Evolutionary conservation across 2,329 filamentous ascomycete species (phyloP), one percentile per base, ranked within the genome.

Genomic region (Waltergamsia citrina): DNA sequence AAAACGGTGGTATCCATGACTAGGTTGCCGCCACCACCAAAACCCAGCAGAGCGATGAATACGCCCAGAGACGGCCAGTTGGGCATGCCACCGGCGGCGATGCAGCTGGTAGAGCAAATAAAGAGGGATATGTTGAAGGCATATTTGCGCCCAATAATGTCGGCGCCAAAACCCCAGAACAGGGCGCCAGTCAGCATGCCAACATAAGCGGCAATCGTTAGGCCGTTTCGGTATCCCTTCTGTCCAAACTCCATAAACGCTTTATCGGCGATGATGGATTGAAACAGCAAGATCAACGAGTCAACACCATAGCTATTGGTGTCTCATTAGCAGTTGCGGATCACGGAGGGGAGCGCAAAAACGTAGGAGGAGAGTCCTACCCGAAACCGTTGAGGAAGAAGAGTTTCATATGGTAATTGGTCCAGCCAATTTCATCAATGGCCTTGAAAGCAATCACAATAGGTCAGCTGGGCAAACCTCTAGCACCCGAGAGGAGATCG

Each of bases 91-190:
- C 80, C 82, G 1, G 78, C 80, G 1, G 81, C 58, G 35, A 83
- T 72, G 20, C 60, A 62, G 42, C 46, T 47, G n/a, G 74, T 50
- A 4, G 73, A 70, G 46, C 71, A 78, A 37, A 82, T 62, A 44
- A 83, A 67, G 9, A 84, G 60, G 3, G 74, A 76, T 16, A 73
- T 56, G 45, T 84, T 84, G 59, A 85, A 85, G 5, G 80, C 79
- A 42, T 72, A 74, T 41, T 72, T 71, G 28, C 80, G 66, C 6
- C 79, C 80, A 39, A 84, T 76, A 22, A 84, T 66, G 46, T 85
- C 80, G 16, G 77, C 78, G 4, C 65, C 66, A 20, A 81, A 54
- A 3, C 79, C 79, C 78, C 79, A 85, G 54, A 83, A 82, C 18
- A 82, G 49, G 12, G 75, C 76, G 2, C 77, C 71, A 0, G 60